Percentiles rank a stretch among this genome's conserved stretches.
These are phyloP conservation scores for Ustilago hordei DNA, from an alignment of 1,284 basidiomycete genomes.

Conservation along the genomic window DNA sequence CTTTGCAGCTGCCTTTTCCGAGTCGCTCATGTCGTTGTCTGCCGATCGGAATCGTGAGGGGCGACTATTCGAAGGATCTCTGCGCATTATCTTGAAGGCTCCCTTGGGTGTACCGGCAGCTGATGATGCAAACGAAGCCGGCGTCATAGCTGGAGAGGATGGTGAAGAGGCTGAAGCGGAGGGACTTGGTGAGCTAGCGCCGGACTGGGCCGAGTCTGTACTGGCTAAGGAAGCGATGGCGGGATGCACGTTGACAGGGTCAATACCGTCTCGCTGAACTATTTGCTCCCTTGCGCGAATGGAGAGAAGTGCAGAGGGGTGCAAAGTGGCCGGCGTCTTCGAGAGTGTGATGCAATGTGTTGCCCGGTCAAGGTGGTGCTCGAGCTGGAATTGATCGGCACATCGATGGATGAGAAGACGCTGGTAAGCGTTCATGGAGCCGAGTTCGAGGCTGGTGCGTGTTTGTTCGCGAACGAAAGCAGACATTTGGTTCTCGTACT, in stretches of 20 bases:
- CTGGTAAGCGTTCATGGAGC: slow-evolving; percentile 61
- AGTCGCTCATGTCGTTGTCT: slow-evolving; percentile 24
- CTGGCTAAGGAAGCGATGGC: slow-evolving; percentile 3
- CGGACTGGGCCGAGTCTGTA: background rate
- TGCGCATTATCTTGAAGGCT: slow-evolving; percentile 53
- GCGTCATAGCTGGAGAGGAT: slow-evolving; percentile 11
- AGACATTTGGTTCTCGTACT: slow-evolving; percentile 55
- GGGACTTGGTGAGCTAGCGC: slow-evolving; percentile 1
- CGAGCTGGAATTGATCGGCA: slow-evolving; percentile 54
- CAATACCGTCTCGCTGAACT: slow-evolving; percentile 23
- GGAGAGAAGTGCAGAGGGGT: slow-evolving; percentile 35
- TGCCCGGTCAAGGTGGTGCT: slow-evolving; percentile 44
- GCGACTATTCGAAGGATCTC: slow-evolving; percentile 43
- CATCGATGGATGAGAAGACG: slow-evolving; percentile 54
- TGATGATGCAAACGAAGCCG: slow-evolving; percentile 4
- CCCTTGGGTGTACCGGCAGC: slow-evolving; percentile 18
- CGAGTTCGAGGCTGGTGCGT: slow-evolving; percentile 41
- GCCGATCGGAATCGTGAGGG: slow-evolving; percentile 16
- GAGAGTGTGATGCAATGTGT: slow-evolving; percentile 54
- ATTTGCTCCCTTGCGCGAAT: slow-evolving; percentile 27
- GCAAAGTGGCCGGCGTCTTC: slow-evolving; percentile 28
- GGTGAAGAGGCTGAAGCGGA: slow-evolving; percentile 20
- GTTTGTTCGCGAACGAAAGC: slow-evolving; percentile 32
- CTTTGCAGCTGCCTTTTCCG: slow-evolving; percentile 27
- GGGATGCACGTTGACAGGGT: slow-evolving; percentile 15